These are phyloP conservation scores for Myriosclerotinia duriaeana DNA, from an alignment of 2,329 filamentous ascomycete species.

Conservation along the genomic window DNA sequence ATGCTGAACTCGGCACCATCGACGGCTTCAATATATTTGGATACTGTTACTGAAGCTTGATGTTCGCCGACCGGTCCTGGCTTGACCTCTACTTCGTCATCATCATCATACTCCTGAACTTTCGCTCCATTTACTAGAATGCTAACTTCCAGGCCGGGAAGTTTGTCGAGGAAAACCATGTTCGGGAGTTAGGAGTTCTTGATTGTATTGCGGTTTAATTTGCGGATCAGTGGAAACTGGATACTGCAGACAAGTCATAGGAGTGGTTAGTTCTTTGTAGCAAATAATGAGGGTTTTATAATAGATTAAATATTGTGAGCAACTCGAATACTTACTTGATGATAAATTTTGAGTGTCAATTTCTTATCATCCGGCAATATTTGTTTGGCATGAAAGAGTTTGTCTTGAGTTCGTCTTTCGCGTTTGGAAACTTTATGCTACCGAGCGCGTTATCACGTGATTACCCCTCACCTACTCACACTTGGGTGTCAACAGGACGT, in stretches of 20 bases:
- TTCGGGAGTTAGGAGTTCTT: not conserved
- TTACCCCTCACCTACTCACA: too few relatives aligned
- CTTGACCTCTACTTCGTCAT: constrained; percentile 20
- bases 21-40: constrained; percentile 18
- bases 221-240: not conserved
- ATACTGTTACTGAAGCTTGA: constrained; percentile 17
- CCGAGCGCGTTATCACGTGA: not conserved
- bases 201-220: not conserved
- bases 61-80: constrained; percentile 2
- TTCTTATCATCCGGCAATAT: not conserved
- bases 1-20: constrained; percentile 16
- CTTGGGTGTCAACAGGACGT: too few relatives aligned
- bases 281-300: too few relatives aligned
- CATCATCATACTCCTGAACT: constrained; percentile 15
- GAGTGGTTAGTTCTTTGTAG: not conserved
- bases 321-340: not conserved
- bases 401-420: not conserved
- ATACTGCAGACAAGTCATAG: not conserved
- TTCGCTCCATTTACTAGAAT: not conserved
- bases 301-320: not conserved
- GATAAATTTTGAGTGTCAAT: not conserved
- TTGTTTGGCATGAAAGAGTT: not conserved
- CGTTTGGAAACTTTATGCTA: not conserved
- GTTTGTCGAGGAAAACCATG: not conserved
- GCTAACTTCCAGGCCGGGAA: constrained; percentile 6